Evolutionary conservation across 2,329 filamentous ascomycete species (phyloP).

Genomic region (Colletotrichum somersetense): DNA sequence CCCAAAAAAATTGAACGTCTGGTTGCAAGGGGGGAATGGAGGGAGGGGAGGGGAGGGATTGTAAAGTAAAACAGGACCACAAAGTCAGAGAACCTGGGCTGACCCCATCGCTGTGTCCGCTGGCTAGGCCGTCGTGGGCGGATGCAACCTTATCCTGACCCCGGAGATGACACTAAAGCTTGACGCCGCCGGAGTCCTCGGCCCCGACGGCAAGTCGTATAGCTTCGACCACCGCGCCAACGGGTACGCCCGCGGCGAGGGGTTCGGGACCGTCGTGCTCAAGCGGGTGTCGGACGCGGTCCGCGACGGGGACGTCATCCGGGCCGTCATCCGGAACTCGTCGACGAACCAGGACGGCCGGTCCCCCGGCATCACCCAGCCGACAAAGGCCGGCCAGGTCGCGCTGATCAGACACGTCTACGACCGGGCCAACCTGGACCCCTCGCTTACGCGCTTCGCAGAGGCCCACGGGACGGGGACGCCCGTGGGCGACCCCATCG

Average conservation of each 20-base stretch:
- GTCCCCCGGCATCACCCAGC: constrained; percentile 54
- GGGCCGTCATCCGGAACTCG: constrained; percentile 54
- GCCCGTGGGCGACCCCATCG: constrained; percentile 66
- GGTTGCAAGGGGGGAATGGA: no score
- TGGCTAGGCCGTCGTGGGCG: constrained; percentile 47
- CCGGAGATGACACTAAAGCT: constrained; percentile 40
- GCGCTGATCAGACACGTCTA: constrained; percentile 56
- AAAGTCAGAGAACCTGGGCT: neutral
- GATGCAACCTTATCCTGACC: constrained; percentile 44
- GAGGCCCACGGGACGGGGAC: constrained; percentile 69
- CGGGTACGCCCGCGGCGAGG: constrained; percentile 58
- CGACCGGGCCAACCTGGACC: constrained; percentile 45
- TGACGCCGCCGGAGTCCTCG: constrained; percentile 40
- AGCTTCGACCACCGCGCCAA: constrained; percentile 51
- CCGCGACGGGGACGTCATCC: constrained; percentile 53
- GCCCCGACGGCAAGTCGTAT: constrained; percentile 50
- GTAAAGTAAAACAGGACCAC: neutral
- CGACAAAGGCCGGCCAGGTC: constrained; percentile 48
- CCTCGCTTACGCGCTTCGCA: constrained; percentile 48
- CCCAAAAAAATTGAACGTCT: no score
- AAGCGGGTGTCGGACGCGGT: constrained; percentile 64
- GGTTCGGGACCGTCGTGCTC: constrained; percentile 62
- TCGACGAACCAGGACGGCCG: constrained; percentile 59
- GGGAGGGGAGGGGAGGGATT: neutral
- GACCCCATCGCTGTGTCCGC: constrained; percentile 54